Conservation (phyloP, 1,139 yeast species). For the Pichia sp. region DNA sequence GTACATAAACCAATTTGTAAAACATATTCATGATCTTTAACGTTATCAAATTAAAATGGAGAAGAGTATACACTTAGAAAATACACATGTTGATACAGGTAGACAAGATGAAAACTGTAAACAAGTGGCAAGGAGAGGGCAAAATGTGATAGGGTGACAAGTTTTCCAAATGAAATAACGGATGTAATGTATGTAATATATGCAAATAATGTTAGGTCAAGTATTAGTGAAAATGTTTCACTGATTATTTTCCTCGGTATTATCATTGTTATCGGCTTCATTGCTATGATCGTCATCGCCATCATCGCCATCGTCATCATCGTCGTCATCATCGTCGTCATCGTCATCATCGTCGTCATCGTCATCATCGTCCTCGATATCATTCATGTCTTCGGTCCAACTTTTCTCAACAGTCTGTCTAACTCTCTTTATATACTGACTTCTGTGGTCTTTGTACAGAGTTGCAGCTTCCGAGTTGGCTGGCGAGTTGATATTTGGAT, state of each 20-base stretch:
- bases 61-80: not conserved
- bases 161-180: too few relatives aligned
- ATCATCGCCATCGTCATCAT: constrained; percentile 7
- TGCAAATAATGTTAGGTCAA: too few relatives aligned
- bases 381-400: constrained; percentile 61
- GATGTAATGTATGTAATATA: too few relatives aligned
- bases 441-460: constrained; percentile 86
- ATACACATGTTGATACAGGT: not conserved
- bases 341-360: constrained; percentile 42
- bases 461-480: constrained; percentile 99
- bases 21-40: too few relatives aligned
- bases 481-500: constrained; percentile 93
- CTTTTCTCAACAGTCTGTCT: constrained; percentile 89
- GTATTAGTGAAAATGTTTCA: not conserved
- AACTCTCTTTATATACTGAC: constrained; percentile 86
- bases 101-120: too few relatives aligned
- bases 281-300: not conserved
- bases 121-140: too few relatives aligned
- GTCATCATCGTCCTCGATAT: constrained; percentile 61
- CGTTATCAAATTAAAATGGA: not conserved
- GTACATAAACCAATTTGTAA: constrained; percentile 11
- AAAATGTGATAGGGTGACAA: too few relatives aligned
- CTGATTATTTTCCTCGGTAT: not conserved
- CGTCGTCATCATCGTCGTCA: constrained; percentile 24
- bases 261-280: not conserved